phyloP scores from a whole-genome alignment of 2,329 filamentous ascomycete genomes.

The Trichoderma sp. region DNA sequence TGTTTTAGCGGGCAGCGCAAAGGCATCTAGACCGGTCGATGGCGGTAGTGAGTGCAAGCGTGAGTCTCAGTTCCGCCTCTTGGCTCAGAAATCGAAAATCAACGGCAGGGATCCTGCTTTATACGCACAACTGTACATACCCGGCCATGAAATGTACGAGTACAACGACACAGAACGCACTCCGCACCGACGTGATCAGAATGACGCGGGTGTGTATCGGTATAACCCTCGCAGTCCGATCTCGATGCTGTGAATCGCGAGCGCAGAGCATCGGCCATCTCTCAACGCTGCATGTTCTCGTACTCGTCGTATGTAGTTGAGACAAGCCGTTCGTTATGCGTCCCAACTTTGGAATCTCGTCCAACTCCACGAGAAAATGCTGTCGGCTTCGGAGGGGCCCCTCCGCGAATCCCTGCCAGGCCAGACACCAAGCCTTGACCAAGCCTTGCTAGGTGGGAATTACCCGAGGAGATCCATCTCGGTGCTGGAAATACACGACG shows the following conservation, averaged over 20 bases:
- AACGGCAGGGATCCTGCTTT: background rate
- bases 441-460: background rate
- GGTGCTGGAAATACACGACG: background rate
- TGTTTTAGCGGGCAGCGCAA: conserved; percentile 18
- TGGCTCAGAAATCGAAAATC: background rate
- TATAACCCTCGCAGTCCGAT: background rate
- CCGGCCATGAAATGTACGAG: background rate
- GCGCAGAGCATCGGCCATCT: background rate
- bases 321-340: background rate
- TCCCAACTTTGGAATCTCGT: background rate
- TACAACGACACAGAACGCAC: background rate
- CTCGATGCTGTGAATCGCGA: background rate
- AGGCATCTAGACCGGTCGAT: conserved; percentile 21
- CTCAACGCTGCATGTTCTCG: background rate
- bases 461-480: conserved; percentile 12
- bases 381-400: background rate
- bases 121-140: background rate
- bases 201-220: background rate
- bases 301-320: background rate
- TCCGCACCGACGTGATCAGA: background rate
- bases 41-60: background rate
- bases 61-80: background rate
- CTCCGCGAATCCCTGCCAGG: conserved; percentile 2
- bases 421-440: background rate
- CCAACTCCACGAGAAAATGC: background rate